phyloP scores from a whole-genome alignment of 148 eudicot genomes.

The Rhododendron molle region DNA sequence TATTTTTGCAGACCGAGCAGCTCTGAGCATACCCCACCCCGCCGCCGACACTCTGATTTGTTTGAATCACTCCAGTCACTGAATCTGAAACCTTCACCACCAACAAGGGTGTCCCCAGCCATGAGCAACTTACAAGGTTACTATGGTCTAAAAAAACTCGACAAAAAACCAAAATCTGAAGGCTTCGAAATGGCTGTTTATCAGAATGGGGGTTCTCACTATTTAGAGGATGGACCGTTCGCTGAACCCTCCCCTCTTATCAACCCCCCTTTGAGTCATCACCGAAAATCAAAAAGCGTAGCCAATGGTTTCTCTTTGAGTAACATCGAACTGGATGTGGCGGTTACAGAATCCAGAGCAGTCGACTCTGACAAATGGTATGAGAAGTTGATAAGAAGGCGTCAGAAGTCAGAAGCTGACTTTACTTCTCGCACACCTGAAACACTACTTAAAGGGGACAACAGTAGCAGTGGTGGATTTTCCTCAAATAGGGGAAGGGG shows the following conservation, averaged over 20 bases:
- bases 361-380: conserved; percentile 37
- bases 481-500: conserved; percentile 72
- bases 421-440: conserved; percentile 50
- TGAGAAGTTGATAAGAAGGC: conserved; percentile 48
- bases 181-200: conserved; percentile 79
- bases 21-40: conserved; percentile 48
- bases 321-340: conserved; percentile 33
- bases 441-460: conserved; percentile 68
- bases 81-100: conserved; percentile 45
- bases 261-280: conserved; percentile 56
- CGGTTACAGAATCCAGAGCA: conserved; percentile 25
- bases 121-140: conserved; percentile 77
- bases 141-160: conserved; percentile 49
- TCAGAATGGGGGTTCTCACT: conserved; percentile 38
- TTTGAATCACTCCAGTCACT: conserved; percentile 64
- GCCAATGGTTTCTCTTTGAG: conserved; percentile 51
- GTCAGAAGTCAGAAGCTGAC: conserved; percentile 60
- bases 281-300: conserved; percentile 66
- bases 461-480: conserved; percentile 50
- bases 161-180: conserved; percentile 29
- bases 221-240: conserved; percentile 43
- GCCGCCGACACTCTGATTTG: conserved; percentile 50
- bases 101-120: conserved; percentile 60
- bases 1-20: conserved; percentile 46
- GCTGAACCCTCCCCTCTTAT: conserved; percentile 29